These are phyloP conservation scores for Dactylellina parvicollis DNA, from an alignment of 2,329 filamentous ascomycete genomes.

Conservation along the genomic window DNA sequence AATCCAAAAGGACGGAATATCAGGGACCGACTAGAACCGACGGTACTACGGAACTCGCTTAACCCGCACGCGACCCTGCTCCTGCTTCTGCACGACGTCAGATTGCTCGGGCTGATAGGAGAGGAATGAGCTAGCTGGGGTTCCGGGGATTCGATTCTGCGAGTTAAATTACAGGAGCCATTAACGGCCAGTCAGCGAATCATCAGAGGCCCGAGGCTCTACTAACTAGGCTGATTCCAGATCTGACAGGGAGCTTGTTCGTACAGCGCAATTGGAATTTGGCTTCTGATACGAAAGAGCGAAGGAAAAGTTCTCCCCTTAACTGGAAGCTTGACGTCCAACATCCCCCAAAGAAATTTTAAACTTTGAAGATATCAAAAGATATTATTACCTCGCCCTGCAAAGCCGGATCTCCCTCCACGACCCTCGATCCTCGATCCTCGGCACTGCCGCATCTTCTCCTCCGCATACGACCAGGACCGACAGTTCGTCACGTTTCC, in stretches of 20 bases:
- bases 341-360: not conserved
- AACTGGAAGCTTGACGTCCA: not conserved
- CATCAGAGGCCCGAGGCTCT: not conserved
- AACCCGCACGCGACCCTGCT: constrained; percentile 5
- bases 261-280: not conserved
- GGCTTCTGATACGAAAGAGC: constrained; percentile 16
- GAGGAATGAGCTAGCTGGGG: not conserved
- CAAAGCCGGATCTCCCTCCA: constrained; percentile 1
- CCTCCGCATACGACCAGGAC: not conserved
- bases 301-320: not conserved
- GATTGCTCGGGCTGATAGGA: not conserved
- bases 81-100: constrained; percentile 21
- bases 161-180: constrained; percentile 17
- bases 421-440: not conserved
- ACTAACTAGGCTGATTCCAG: constrained; percentile 6
- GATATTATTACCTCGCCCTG: not conserved
- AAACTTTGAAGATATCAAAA: not conserved
- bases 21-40: constrained; percentile 13
- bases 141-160: not conserved
- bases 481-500: constrained; percentile 28
- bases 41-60: constrained; percentile 39
- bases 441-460: constrained; percentile 19
- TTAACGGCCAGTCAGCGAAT: not conserved
- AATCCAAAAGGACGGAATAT: too few relatives aligned
- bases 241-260: constrained; percentile 10